A percentile compares a stretch with the other conserved stretches of the same genome.
These are phyloP conservation scores for Arabidopsis lyrata DNA, from an alignment of 441 rosid genomes.

Conservation along the genomic window DNA sequence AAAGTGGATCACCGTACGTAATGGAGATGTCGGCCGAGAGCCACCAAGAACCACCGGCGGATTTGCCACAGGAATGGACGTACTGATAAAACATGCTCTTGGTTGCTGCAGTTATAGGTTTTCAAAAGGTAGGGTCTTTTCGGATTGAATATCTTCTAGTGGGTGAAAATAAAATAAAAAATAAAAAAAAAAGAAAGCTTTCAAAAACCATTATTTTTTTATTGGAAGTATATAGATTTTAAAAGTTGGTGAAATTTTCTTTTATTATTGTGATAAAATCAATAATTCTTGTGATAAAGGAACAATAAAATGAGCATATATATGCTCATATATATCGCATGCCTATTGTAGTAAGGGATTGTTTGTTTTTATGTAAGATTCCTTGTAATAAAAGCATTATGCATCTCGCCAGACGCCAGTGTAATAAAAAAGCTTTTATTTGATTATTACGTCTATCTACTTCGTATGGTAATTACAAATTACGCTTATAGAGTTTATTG, in stretches of 20 bases:
- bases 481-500: background rate
- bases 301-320: slow-evolving; percentile 39
- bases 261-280: slow-evolving; percentile 38
- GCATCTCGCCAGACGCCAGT: slow-evolving; percentile 4
- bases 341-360: slow-evolving; percentile 35
- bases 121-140: slow-evolving; percentile 40
- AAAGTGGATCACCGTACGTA: slow-evolving; percentile 44
- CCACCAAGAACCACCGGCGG: slow-evolving; percentile 51
- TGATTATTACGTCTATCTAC: slow-evolving; percentile 7
- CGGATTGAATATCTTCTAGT: slow-evolving; percentile 36
- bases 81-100: slow-evolving; percentile 54
- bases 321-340: slow-evolving; percentile 29
- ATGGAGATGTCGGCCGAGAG: slow-evolving; percentile 51
- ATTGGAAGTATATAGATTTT: slow-evolving; percentile 36
- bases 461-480: background rate
- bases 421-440: slow-evolving; percentile 13
- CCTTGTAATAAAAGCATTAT: slow-evolving; percentile 44
- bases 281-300: slow-evolving; percentile 39
- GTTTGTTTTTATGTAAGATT: slow-evolving; percentile 32
- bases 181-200: background rate
- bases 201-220: slow-evolving; percentile 28
- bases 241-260: slow-evolving; percentile 17
- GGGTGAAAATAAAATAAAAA: slow-evolving; percentile 11
- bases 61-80: slow-evolving; percentile 88
- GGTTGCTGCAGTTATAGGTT: slow-evolving; percentile 33